Evolutionary conservation across 1,284 basidiomycete species (phyloP).

Genomic region (Porodaedalea pini): DNA sequence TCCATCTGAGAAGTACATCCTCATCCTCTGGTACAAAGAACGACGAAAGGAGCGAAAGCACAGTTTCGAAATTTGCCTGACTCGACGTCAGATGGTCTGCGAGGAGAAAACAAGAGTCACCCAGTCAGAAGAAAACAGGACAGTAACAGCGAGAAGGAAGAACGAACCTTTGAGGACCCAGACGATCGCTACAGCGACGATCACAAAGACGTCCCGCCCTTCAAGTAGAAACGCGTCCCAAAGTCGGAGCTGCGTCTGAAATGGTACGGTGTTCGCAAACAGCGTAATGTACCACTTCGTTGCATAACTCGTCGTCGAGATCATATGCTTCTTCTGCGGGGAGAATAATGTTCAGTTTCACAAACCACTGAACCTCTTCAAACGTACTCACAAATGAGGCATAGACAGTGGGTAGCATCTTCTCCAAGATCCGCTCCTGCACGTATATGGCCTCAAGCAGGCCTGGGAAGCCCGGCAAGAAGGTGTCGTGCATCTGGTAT

Average conservation of each 20-base stretch:
- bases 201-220: constrained; percentile 85
- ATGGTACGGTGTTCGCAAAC: constrained; percentile 94
- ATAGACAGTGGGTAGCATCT: constrained; percentile 87
- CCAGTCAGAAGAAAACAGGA: neutral
- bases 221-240: constrained; percentile 95
- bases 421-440: constrained; percentile 83
- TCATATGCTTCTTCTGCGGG: constrained; percentile 73
- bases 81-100: constrained; percentile 73
- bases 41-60: constrained; percentile 83
- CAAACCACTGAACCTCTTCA: too few species aligned
- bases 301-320: constrained; percentile 91
- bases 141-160: constrained; percentile 14
- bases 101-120: neutral
- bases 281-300: constrained; percentile 99
- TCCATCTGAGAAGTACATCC: constrained; percentile 75
- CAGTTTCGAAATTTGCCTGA: constrained; percentile 86
- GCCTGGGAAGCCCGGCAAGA: constrained; percentile 93
- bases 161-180: constrained; percentile 79
- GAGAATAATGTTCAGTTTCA: too few species aligned
- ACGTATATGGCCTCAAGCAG: constrained; percentile 92
- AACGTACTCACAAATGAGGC: constrained; percentile 59
- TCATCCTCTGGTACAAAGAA: constrained; percentile 92
- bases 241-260: constrained; percentile 88
- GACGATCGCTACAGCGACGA: constrained; percentile 82
- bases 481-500: constrained; percentile 89